Evolutionary conservation across 2,329 filamentous ascomycete genomes (phyloP), one percentile per base, ranked within the genome.

Genomic region (Fusarium neocosmosporiellum): DNA sequence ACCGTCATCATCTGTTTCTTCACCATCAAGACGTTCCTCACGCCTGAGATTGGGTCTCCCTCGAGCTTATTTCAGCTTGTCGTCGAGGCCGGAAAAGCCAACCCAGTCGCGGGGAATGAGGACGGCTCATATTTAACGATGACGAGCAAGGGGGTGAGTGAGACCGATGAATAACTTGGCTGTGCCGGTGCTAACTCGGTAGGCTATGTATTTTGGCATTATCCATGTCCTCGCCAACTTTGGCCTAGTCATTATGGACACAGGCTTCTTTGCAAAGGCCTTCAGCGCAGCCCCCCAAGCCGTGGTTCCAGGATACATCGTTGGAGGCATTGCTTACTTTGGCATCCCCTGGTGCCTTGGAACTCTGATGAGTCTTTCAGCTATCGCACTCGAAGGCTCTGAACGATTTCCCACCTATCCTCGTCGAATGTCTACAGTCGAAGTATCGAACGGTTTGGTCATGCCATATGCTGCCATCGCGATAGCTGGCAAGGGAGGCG

Each of bases 391-490:
- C 0, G 87, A 89, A 58, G 82, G 82, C 9, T 83, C 81, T 0
- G 81, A 86, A 0, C 80, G 82, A 0, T 90, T 89, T 62, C 88
- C 88, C 0, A 90, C 87, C 0, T 90, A 85, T 54, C 88, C 88
- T 4, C 75, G 85, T 6, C 81, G 89, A 11, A 89, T 94, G 85
- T 84, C 86, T 16, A 78, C 86, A 0, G 82, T 84, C 2, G 91
- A 94, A 72, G 88, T 94, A 4, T 89, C 87, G 3, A 90, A 91
- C 16, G 92, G 92, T 0, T 84, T 94, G 1, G 92, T 93, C 0
- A 83, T 94, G 4, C 92, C 92, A 0, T 91, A 92, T 67, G 92
- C 91, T 3, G 91, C 92, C 0, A 89, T 92, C 29, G 90, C 92
- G 3, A 81, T 94, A 31, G 86, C 93, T 2, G 92, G 92, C 0